Percentiles rank a stretch among this genome's conserved stretches.
Conservation (phyloP, 2,329 filamentous ascomycete species). For the Penicillium sp. region DNA sequence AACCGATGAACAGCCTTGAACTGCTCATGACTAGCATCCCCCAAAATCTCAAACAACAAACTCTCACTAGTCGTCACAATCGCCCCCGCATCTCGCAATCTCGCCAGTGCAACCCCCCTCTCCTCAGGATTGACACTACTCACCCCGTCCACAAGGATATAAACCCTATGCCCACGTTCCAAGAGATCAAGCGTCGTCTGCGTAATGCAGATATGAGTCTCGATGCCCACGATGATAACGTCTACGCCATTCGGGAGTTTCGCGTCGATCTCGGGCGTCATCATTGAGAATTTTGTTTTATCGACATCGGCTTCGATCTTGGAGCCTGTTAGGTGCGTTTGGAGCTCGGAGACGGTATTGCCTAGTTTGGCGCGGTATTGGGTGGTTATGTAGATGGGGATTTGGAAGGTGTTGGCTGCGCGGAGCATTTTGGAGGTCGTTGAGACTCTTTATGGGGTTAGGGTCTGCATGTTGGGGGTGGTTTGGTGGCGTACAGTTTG, state of each 20-base stretch:
- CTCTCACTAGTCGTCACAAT: constrained; percentile 83
- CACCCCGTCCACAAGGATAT: constrained; percentile 83
- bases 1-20: constrained; percentile 70
- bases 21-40: constrained; percentile 65
- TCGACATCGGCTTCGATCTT: constrained; percentile 61
- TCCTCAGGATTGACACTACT: constrained; percentile 82
- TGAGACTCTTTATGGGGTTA: constrained; percentile 48
- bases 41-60: constrained; percentile 82
- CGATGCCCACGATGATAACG: constrained; percentile 82
- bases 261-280: constrained; percentile 61
- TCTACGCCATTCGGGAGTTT: constrained; percentile 44
- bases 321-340: constrained; percentile 41
- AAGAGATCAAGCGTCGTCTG: constrained; percentile 85
- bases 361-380: constrained; percentile 77
- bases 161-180: constrained; percentile 70
- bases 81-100: constrained; percentile 71
- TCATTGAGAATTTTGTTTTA: constrained; percentile 90
- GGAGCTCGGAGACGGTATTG: constrained; percentile 70
- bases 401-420: constrained; percentile 49
- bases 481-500: constrained; percentile 59
- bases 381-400: constrained; percentile 82
- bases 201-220: constrained; percentile 89
- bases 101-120: constrained; percentile 69
- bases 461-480: neutral
- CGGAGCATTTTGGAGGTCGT: constrained; percentile 66